These are phyloP conservation scores for Thinopyrum elongatum DNA, from an alignment of 176 grass and related monocot species.

Conservation along the genomic window DNA sequence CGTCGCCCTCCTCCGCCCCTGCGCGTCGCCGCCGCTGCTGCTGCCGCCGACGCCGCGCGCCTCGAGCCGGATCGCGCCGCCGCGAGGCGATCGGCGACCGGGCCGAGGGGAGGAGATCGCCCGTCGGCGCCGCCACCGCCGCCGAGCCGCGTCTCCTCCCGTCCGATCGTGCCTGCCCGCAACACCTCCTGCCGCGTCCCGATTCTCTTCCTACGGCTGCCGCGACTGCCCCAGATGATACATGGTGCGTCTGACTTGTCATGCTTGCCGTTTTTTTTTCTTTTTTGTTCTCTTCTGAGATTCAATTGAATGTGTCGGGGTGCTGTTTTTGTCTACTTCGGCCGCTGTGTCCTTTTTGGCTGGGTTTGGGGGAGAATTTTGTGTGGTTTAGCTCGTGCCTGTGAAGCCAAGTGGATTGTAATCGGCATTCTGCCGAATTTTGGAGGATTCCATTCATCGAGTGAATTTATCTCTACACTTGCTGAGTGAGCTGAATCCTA, in stretches of 20 bases:
- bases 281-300: slow-evolving; percentile 20
- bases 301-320: slow-evolving; percentile 33
- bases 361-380: slow-evolving; percentile 31
- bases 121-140: slow-evolving; percentile 37
- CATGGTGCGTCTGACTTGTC: slow-evolving; percentile 46
- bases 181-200: background rate
- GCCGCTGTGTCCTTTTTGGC: slow-evolving; percentile 2
- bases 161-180: slow-evolving; percentile 23
- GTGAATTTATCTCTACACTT: background rate
- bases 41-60: background rate
- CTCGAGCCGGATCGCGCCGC: slow-evolving; percentile 31
- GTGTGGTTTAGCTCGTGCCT: slow-evolving; percentile 41
- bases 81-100: slow-evolving; percentile 33
- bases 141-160: slow-evolving; percentile 60
- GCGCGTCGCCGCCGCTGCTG: background rate
- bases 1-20: background rate
- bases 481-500: background rate
- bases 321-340: slow-evolving; percentile 38
- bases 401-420: slow-evolving; percentile 27
- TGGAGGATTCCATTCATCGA: background rate
- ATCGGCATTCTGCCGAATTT: background rate
- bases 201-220: background rate
- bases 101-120: slow-evolving; percentile 52
- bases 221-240: slow-evolving; percentile 48
- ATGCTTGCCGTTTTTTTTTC: background rate